Conservation (phyloP, 2,329 filamentous ascomycete genomes). For the Hirsutella rhossiliensis region DNA sequence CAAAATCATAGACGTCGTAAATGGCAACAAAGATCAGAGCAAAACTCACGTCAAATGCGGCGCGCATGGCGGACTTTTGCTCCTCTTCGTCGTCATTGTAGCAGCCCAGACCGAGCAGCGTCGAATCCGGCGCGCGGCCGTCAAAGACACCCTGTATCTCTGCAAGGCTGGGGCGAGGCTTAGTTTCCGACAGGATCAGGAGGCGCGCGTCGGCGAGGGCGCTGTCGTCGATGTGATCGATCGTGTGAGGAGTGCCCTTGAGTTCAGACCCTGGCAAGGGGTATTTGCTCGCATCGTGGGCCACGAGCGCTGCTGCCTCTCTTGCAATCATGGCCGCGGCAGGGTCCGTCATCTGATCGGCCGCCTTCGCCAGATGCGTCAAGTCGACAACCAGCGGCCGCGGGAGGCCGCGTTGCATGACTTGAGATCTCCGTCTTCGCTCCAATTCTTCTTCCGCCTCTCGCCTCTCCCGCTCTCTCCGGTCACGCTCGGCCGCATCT, state of each 20-base stretch:
- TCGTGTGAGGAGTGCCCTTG: constrained; percentile 43
- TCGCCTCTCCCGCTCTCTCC: constrained; percentile 59
- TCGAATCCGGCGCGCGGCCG: constrained; percentile 36
- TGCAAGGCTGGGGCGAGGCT: constrained; percentile 32
- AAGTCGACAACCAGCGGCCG: constrained; percentile 65
- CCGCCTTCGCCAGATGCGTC: constrained; percentile 51
- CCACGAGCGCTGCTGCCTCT: constrained; percentile 71
- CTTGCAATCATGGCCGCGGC: constrained; percentile 58
- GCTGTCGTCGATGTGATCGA: constrained; percentile 58
- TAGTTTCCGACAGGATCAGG: constrained; percentile 61
- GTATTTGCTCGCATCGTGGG: constrained; percentile 66
- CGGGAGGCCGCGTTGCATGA: constrained; percentile 77
- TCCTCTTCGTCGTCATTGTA: constrained; percentile 70
- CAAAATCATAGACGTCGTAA: not conserved
- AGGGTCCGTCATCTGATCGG: constrained; percentile 47
- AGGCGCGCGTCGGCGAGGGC: constrained; percentile 64
- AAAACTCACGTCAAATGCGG: constrained; percentile 59
- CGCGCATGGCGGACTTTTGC: constrained; percentile 47
- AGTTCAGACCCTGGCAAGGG: constrained; percentile 58
- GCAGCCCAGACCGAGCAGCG: constrained; percentile 69
- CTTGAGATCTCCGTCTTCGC: constrained; percentile 73
- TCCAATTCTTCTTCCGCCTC: constrained; percentile 68
- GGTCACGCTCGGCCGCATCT: constrained; percentile 62
- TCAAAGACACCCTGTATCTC: constrained; percentile 43
- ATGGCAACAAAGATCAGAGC: not conserved